Conservation (phyloP, 257 asterid genomes). For the Primulina eburnea region DNA sequence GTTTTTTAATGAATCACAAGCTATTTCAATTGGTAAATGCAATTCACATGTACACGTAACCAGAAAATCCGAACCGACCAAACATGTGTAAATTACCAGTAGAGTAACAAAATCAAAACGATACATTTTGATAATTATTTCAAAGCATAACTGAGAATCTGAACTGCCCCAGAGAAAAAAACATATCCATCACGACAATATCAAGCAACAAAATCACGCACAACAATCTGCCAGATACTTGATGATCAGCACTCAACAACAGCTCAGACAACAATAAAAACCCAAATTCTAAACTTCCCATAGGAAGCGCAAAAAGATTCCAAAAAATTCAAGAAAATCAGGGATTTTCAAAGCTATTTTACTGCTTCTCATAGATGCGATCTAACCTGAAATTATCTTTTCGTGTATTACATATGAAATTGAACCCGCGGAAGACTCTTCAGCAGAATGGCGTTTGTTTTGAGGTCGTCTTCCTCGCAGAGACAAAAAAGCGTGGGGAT, state of each 20-base stretch:
- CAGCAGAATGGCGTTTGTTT: background rate
- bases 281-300: background rate
- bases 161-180: background rate
- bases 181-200: too few relatives aligned
- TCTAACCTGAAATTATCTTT: background rate
- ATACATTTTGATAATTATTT: background rate
- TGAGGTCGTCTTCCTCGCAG: background rate
- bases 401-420: background rate
- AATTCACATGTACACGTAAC: background rate
- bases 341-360: background rate
- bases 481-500: background rate
- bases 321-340: background rate
- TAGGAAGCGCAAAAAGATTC: background rate
- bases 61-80: background rate
- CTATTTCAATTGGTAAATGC: background rate
- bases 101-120: background rate
- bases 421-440: background rate
- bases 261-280: background rate
- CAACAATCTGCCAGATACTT: background rate
- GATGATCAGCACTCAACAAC: background rate
- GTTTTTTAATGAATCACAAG: background rate
- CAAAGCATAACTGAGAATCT: conserved; percentile 8
- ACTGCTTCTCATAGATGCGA: background rate
- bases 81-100: background rate
- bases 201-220: background rate